These are phyloP conservation scores for Pyrenochaeta sp. DNA, from an alignment of 2,329 filamentous ascomycete genomes.

Conservation along the genomic window DNA sequence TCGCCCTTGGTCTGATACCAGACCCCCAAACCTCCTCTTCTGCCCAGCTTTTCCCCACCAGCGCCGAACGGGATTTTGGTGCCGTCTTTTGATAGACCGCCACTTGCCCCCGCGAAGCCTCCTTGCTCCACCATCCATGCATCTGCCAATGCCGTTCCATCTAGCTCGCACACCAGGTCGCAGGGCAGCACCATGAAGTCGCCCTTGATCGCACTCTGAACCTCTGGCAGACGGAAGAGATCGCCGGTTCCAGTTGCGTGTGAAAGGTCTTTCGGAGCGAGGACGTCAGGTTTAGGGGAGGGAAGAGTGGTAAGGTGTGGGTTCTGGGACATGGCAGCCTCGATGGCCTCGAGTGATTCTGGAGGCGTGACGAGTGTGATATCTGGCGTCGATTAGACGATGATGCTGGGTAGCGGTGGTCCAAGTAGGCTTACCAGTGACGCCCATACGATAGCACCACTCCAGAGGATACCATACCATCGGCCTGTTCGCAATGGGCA, in stretches of 20 bases:
- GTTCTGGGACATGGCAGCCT: conserved; percentile 75
- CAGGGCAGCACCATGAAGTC: conserved; percentile 94
- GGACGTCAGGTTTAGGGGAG: conserved; percentile 74
- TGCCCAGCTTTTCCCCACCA: conserved; percentile 64
- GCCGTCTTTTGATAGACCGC: conserved; percentile 52
- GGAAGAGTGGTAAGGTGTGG: conserved; percentile 78
- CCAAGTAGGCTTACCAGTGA: conserved; percentile 64
- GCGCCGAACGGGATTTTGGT: conserved; percentile 57
- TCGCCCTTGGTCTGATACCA: conserved; percentile 89
- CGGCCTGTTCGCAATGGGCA: conserved; percentile 83
- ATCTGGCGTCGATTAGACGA: conserved; percentile 38
- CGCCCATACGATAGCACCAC: conserved; percentile 82
- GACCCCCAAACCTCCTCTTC: conserved; percentile 82
- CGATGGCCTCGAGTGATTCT: conserved; percentile 70
- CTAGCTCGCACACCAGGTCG: conserved; percentile 89
- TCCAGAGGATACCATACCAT: conserved; percentile 93
- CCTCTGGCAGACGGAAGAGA: conserved; percentile 82
- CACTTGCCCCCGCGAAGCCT: conserved; percentile 68
- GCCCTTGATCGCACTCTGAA: conserved; percentile 77
- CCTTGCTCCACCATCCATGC: conserved; percentile 90
- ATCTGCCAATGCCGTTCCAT: conserved; percentile 82
- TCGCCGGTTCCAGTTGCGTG: conserved; percentile 90
- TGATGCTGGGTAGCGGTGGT: not conserved
- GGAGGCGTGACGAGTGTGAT: conserved; percentile 65
- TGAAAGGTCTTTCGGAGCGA: conserved; percentile 78